phyloP scores from a whole-genome alignment of 179 eudicot genomes.

The Silene noctiflora region DNA sequence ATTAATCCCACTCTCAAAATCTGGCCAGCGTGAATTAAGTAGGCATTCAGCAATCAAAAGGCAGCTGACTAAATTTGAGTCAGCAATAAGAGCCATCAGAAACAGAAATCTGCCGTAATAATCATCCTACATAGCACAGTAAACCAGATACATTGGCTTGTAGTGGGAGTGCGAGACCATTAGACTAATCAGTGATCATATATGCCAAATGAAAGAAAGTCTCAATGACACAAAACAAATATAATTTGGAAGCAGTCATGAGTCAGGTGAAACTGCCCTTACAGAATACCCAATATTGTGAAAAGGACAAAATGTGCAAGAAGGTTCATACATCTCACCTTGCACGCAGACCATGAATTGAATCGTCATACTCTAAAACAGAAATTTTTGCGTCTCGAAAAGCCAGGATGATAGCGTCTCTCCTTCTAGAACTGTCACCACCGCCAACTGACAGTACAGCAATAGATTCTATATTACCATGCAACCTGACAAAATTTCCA shows the following conservation, averaged over 20 bases:
- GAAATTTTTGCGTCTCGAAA: conserved; percentile 85
- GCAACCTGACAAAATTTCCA: conserved; percentile 58
- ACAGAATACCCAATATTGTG: not conserved
- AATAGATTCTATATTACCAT: conserved; percentile 83
- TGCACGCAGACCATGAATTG: conserved; percentile 67
- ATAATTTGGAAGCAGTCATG: not conserved
- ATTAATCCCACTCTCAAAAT: too few species aligned
- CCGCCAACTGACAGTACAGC: conserved; percentile 56
- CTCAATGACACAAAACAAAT: not conserved
- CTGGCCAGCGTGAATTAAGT: too few species aligned
- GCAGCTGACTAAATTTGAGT: too few species aligned
- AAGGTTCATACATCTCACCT: conserved; percentile 49
- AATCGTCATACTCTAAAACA: conserved; percentile 85
- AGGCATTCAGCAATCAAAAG: too few species aligned
- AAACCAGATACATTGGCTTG: too few species aligned
- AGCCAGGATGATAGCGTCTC: conserved; percentile 80
- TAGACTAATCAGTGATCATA: not conserved
- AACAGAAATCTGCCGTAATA: too few species aligned
- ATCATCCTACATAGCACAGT: too few species aligned
- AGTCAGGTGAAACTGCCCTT: not conserved
- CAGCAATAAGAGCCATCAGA: too few species aligned
- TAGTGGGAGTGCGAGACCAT: not conserved
- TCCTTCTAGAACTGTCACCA: conserved; percentile 65
- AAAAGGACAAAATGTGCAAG: not conserved
- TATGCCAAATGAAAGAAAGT: not conserved